Evolutionary conservation across 176 grass and related monocot genomes (phyloP).

Genomic region (Stipa capillata): DNA sequence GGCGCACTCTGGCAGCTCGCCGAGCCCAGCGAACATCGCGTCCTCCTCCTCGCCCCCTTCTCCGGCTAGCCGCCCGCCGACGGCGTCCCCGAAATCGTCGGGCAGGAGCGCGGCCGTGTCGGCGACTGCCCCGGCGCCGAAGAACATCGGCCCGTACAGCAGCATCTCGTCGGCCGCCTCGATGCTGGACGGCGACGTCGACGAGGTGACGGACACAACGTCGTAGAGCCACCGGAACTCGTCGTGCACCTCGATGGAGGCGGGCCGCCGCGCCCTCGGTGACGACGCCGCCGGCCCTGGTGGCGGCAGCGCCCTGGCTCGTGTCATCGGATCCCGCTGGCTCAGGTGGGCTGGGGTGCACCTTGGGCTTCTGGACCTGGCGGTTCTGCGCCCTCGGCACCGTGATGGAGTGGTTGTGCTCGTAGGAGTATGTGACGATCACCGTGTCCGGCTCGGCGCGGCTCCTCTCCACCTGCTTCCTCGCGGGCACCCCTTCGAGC

Average conservation of each 20-base stretch:
- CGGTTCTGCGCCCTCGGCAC: constrained; percentile 33
- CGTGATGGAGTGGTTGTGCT: constrained; percentile 67
- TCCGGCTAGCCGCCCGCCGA: background rate
- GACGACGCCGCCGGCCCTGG: background rate
- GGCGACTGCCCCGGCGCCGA: constrained; percentile 7
- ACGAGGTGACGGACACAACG: constrained; percentile 41
- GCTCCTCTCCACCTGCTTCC: constrained; percentile 87
- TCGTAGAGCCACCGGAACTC: constrained; percentile 79
- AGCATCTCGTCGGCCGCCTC: constrained; percentile 39
- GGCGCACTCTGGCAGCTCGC: constrained; percentile 75
- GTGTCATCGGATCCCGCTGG: constrained; percentile 4
- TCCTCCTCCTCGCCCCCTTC: constrained; percentile 54
- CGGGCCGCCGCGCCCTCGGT: background rate
- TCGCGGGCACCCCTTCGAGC: constrained; percentile 90
- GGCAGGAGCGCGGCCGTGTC: constrained; percentile 32
- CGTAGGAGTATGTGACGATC: constrained; percentile 80
- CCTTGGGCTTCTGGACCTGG: background rate
- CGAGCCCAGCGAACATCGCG: constrained; percentile 67
- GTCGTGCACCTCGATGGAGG: constrained; percentile 44
- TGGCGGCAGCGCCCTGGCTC: background rate
- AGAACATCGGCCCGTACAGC: constrained; percentile 53
- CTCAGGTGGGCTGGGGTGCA: background rate
- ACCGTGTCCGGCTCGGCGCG: constrained; percentile 50
- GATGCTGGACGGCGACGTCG: constrained; percentile 35
- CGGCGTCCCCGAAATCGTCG: constrained; percentile 41